Conservation (phyloP, 2,329 filamentous ascomycete genomes). For the Beauveria caledonica region DNA sequence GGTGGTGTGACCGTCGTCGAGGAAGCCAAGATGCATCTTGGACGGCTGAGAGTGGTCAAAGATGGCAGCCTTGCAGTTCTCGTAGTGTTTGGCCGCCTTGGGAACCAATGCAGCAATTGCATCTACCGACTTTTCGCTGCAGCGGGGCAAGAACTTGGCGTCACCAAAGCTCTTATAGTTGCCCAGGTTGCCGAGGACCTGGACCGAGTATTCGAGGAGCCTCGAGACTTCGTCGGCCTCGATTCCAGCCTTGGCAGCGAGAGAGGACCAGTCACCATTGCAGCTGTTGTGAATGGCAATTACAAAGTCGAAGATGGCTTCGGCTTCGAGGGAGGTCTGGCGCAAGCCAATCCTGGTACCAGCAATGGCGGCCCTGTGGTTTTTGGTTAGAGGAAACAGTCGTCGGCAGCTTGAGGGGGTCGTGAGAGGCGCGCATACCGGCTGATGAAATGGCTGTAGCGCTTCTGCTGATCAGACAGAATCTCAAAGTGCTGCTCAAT, state of each 20-base stretch:
- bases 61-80: conserved; percentile 61
- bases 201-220: conserved; percentile 69
- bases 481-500: conserved; percentile 90
- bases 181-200: conserved; percentile 72
- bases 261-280: conserved; percentile 61
- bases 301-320: conserved; percentile 75
- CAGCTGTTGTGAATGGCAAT: conserved; percentile 59
- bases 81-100: conserved; percentile 56
- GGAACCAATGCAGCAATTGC: conserved; percentile 54
- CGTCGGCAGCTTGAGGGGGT: neutral
- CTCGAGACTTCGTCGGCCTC: conserved; percentile 54
- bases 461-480: conserved; percentile 66
- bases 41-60: conserved; percentile 58
- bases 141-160: conserved; percentile 72
- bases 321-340: conserved; percentile 74
- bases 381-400: conserved; percentile 36
- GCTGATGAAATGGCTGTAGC: conserved; percentile 87
- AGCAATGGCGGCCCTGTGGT: conserved; percentile 60
- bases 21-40: conserved; percentile 68
- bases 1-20: conserved; percentile 67
- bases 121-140: conserved; percentile 54
- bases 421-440: conserved; percentile 40
- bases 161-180: conserved; percentile 88
- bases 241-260: conserved; percentile 57
- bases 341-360: conserved; percentile 72